phyloP scores from a whole-genome alignment of 83 land plant species.

The Larix sibirica region DNA sequence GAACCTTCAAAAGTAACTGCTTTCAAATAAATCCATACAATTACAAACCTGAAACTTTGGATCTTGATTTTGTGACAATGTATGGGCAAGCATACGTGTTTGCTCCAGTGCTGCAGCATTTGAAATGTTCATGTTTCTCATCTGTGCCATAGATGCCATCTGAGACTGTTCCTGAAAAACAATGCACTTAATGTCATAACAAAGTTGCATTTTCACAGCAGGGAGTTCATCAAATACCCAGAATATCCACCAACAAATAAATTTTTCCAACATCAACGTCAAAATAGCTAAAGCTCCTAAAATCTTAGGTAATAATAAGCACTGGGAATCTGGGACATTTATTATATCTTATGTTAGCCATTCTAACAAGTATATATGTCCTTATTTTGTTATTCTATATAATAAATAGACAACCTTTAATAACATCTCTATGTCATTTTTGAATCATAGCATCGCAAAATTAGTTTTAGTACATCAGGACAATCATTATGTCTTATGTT shows the following conservation, averaged over 20 bases:
- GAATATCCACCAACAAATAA: not conserved
- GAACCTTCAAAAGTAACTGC: not conserved
- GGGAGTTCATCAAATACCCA: not conserved
- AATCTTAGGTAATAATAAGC: not conserved
- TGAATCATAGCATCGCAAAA: too few relatives aligned
- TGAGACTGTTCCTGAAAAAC: slow-evolving; percentile 64
- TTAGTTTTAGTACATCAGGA: too few relatives aligned
- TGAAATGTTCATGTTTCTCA: slow-evolving; percentile 42
- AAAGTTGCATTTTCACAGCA: not conserved
- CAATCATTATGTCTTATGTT: not conserved
- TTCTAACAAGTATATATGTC: not conserved
- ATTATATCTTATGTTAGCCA: not conserved
- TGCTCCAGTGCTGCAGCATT: slow-evolving; percentile 82
- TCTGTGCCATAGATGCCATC: slow-evolving; percentile 38
- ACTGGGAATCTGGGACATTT: not conserved
- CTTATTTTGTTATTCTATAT: not conserved
- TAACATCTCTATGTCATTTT: too few relatives aligned
- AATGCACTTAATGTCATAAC: slow-evolving; percentile 5
- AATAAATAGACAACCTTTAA: not conserved
- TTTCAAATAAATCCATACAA: not conserved
- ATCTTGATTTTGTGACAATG: slow-evolving; percentile 81
- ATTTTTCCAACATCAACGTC: not conserved
- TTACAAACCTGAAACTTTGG: slow-evolving; percentile 91
- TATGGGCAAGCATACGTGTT: slow-evolving; percentile 87
- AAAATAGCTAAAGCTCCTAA: not conserved